phyloP scores from a whole-genome alignment of 257 asterid species.

The Solanum rostratum region DNA sequence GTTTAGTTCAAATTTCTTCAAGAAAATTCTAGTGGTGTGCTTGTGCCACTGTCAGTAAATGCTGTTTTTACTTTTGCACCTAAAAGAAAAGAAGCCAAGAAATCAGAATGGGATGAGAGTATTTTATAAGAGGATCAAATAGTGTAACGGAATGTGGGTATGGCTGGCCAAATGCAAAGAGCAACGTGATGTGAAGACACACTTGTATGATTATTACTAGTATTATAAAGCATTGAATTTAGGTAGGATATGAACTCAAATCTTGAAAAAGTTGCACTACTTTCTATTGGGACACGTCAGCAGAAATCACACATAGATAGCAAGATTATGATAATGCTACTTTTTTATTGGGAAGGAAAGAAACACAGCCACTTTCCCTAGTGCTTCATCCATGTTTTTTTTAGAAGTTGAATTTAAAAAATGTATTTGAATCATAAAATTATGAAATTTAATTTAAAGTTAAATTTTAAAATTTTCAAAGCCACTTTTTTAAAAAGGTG shows the following conservation, averaged over 20 bases:
- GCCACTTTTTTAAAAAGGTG: too few relatives aligned
- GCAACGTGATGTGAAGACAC: background rate
- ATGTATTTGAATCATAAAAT: too few relatives aligned
- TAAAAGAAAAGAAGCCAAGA: background rate
- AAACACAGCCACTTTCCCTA: background rate
- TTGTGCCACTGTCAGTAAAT: background rate
- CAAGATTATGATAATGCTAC: conserved; percentile 27
- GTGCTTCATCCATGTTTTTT: too few relatives aligned
- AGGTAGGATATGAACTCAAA: background rate
- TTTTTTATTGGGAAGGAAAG: background rate
- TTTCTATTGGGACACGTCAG: conserved; percentile 47
- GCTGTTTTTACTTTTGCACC: background rate
- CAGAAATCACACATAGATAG: conserved; percentile 48
- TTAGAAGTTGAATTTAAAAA: too few relatives aligned
- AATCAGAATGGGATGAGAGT: background rate
- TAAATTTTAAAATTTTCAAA: too few relatives aligned
- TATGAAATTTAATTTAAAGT: too few relatives aligned
- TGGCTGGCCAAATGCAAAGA: background rate
- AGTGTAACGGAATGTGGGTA: background rate
- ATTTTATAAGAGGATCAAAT: too few relatives aligned
- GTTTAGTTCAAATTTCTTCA: background rate
- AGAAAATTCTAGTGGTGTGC: background rate
- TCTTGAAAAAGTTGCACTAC: background rate
- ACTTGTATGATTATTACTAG: background rate
- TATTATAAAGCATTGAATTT: background rate